phyloP scores from a whole-genome alignment of 768 basidiomycete genomes.

The Paxillus ammoniavirescens region DNA sequence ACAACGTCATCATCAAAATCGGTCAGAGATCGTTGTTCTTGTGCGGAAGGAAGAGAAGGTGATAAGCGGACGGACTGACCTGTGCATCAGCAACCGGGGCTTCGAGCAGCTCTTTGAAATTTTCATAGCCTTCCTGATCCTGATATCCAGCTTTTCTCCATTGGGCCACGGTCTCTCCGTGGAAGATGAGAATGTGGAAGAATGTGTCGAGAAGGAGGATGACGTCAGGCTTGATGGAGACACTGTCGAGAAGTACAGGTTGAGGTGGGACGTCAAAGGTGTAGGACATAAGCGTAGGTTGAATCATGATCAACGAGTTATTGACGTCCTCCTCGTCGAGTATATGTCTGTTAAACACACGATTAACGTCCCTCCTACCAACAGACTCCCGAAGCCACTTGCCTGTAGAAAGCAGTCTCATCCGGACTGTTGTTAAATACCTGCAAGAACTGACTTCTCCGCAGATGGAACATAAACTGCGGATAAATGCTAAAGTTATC shows the following conservation, averaged over 20 bases:
- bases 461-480: constrained; percentile 99
- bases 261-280: constrained; percentile 88
- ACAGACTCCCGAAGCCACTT: constrained; percentile 19
- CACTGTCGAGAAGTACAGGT: constrained; percentile 93
- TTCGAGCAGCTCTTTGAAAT: constrained; percentile 92
- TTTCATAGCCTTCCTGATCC: constrained; percentile 98
- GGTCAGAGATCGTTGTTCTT: background rate
- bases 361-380: constrained; percentile 3
- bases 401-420: constrained; percentile 98
- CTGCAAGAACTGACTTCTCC: constrained; percentile 96
- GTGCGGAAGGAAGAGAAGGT: background rate
- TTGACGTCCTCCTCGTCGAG: constrained; percentile 98
- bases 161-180: constrained; percentile 93
- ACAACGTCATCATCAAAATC: background rate
- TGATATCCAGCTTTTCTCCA: constrained; percentile 99
- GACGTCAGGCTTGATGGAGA: constrained; percentile 96
- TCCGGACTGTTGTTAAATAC: constrained; percentile 99
- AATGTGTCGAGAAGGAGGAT: constrained; percentile 97
- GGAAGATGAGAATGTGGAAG: constrained; percentile 99
- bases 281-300: constrained; percentile 99
- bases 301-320: constrained; percentile 99
- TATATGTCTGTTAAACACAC: constrained; percentile 63
- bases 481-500: constrained; percentile 99
- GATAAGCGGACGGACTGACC: constrained; percentile 36
- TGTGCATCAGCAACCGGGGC: constrained; percentile 87